Conservation (phyloP, 306 rosid species). For the Cicer judaicum region DNA sequence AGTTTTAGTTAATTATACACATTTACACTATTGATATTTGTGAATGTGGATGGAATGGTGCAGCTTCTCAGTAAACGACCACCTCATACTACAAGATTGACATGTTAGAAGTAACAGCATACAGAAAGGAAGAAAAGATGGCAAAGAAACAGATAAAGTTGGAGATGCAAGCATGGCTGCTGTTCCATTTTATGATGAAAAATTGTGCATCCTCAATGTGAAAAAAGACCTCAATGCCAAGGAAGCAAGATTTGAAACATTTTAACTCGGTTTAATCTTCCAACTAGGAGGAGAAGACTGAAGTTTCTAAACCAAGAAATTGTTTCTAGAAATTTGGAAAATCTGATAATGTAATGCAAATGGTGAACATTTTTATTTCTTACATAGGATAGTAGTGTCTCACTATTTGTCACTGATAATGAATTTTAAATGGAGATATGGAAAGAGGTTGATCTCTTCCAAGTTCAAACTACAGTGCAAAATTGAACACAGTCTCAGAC, state of each 20-base stretch:
- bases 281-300: not conserved
- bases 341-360: constrained; percentile 30
- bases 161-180: constrained; percentile 56
- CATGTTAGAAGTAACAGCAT: constrained; percentile 74
- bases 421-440: not conserved
- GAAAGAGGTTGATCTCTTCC: not conserved
- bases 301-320: not conserved
- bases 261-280: constrained; percentile 34
- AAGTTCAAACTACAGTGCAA: not conserved
- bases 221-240: constrained; percentile 68
- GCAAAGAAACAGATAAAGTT: constrained; percentile 60
- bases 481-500: not conserved
- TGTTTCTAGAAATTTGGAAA: too few relatives aligned
- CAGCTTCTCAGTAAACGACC: constrained; percentile 65
- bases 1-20: not conserved
- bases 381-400: not conserved
- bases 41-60: constrained; percentile 41
- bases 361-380: constrained; percentile 24
- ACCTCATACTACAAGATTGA: constrained; percentile 70
- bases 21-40: not conserved
- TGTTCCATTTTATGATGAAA: constrained; percentile 61
- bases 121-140: constrained; percentile 66
- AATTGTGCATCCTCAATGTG: constrained; percentile 61
- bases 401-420: not conserved
- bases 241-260: constrained; percentile 54